phyloP scores from a whole-genome alignment of 2,329 filamentous ascomycete species.

The Ambrosiella xylebori region DNA sequence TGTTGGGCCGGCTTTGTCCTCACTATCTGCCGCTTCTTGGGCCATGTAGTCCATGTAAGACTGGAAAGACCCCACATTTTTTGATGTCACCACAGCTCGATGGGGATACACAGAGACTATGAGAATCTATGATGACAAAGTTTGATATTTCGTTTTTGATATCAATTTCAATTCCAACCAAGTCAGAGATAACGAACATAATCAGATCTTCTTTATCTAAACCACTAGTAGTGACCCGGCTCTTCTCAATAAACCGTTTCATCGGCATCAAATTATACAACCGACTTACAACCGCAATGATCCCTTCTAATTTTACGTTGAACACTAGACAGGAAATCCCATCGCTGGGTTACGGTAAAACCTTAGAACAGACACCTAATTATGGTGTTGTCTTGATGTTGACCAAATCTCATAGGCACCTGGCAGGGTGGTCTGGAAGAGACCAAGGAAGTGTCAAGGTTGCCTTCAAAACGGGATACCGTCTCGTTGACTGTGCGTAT shows the following conservation, averaged over 20 bases:
- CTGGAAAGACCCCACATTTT: no score
- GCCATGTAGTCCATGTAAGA: no score
- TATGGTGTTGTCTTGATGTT: constrained; percentile 11
- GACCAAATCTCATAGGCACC: constrained; percentile 30
- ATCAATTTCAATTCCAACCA: no score
- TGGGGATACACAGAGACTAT: no score
- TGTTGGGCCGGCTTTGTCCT: no score
- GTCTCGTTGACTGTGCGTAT: constrained; percentile 54
- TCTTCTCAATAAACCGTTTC: not conserved
- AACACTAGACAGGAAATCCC: constrained; percentile 48
- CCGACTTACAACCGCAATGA: not conserved
- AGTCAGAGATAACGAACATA: no score
- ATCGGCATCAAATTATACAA: not conserved
- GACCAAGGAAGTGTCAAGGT: constrained; percentile 38
- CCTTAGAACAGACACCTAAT: not conserved
- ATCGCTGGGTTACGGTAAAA: constrained; percentile 42
- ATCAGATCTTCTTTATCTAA: not conserved
- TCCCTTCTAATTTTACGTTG: constrained; percentile 38
- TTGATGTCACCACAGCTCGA: no score
- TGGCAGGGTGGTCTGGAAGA: constrained; percentile 46
- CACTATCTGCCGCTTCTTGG: no score
- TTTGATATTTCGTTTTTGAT: no score
- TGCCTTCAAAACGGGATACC: constrained; percentile 40
- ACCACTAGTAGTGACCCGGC: not conserved
- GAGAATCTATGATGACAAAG: no score